Conservation (phyloP, 805 yeast genomes). For the Myxozyma sirexii region DNA sequence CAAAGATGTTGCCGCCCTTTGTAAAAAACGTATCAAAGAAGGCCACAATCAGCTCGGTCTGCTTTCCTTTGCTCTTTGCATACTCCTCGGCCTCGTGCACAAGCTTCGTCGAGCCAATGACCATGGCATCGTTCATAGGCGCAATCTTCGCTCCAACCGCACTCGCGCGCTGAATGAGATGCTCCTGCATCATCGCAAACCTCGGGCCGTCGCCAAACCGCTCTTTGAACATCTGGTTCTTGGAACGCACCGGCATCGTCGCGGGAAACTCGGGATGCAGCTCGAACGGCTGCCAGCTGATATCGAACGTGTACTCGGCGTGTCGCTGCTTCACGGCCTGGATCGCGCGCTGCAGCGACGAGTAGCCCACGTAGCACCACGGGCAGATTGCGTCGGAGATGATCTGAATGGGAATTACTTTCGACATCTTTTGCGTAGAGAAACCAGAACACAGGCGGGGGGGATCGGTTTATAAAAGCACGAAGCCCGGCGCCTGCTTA, state of each 20-base stretch:
- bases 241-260: slow-evolving; percentile 8
- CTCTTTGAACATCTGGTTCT: neutral
- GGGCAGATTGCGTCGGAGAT: slow-evolving; percentile 30
- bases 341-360: slow-evolving; percentile 25
- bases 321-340: slow-evolving; percentile 6
- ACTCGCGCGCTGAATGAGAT: slow-evolving; percentile 12
- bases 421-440: neutral
- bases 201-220: slow-evolving; percentile 24
- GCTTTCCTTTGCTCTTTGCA: slow-evolving; percentile 22
- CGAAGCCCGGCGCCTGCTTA: too few relatives aligned
- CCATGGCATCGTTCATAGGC: slow-evolving; percentile 4
- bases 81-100: slow-evolving; percentile 23
- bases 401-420: slow-evolving; percentile 18
- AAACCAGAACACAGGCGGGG: neutral
- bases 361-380: slow-evolving; percentile 30
- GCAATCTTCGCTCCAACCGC: slow-evolving; percentile 19
- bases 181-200: slow-evolving; percentile 11
- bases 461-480: too few relatives aligned
- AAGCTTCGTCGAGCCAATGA: slow-evolving; percentile 21
- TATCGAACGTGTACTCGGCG: slow-evolving; percentile 13
- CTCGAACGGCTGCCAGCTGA: slow-evolving; percentile 28
- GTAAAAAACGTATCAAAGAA: slow-evolving; percentile 26
- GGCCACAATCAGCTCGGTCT: slow-evolving; percentile 26
- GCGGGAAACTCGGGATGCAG: slow-evolving; percentile 13
- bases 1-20: slow-evolving; percentile 18